phyloP scores from a whole-genome alignment of 1,284 basidiomycete genomes.

The Amylostereum areolatum region DNA sequence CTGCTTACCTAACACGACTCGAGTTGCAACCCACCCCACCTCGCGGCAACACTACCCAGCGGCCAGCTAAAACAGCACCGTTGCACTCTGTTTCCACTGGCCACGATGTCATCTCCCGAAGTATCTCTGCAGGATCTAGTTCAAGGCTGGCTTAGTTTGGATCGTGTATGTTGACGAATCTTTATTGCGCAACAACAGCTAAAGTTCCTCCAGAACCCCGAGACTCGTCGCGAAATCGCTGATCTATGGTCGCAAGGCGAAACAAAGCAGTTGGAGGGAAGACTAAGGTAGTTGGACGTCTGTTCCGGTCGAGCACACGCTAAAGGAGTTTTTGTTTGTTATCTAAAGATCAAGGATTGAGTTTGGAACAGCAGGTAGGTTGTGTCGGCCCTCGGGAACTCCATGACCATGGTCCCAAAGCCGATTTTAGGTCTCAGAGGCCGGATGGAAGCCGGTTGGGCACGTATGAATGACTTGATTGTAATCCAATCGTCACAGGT shows the following conservation, averaged over 20 bases:
- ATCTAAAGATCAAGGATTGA: constrained; percentile 58
- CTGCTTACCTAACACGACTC: too few relatives aligned
- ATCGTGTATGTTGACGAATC: constrained; percentile 32
- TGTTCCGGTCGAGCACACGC: not conserved
- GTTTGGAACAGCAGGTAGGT: constrained; percentile 79
- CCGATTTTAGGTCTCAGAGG: constrained; percentile 61
- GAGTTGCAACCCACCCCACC: too few relatives aligned
- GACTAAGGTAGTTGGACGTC: constrained; percentile 19
- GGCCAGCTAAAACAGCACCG: too few relatives aligned
- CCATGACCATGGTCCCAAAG: not conserved
- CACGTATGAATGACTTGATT: constrained; percentile 82
- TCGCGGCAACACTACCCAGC: too few relatives aligned
- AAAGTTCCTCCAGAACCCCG: constrained; percentile 17
- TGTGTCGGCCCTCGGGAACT: not conserved
- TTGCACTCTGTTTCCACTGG: too few relatives aligned
- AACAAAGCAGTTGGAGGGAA: constrained; percentile 19
- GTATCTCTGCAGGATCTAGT: constrained; percentile 36
- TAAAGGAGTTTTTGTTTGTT: not conserved
- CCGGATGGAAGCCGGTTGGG: constrained; percentile 80
- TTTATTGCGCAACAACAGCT: not conserved
- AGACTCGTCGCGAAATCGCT: constrained; percentile 22
- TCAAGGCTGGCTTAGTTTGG: constrained; percentile 50
- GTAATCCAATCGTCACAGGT: constrained; percentile 81
- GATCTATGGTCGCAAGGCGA: constrained; percentile 15
- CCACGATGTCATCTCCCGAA: too few relatives aligned